Conservation (phyloP, 1,139 yeast species). For the Scheffersomyces segobiensis region DNA sequence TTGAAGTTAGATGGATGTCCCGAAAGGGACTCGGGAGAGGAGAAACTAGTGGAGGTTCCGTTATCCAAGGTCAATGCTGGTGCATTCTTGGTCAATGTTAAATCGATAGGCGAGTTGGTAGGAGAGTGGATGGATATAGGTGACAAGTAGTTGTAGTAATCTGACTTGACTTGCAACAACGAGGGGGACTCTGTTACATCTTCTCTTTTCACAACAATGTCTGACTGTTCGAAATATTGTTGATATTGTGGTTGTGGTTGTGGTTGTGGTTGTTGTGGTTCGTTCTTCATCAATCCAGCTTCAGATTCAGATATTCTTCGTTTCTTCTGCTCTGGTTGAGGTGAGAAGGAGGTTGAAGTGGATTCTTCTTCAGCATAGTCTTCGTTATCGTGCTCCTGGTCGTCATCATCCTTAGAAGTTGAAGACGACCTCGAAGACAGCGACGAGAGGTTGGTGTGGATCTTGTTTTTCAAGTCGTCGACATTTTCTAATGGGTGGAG, state of each 20-base stretch:
- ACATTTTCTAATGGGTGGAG: constrained; percentile 25
- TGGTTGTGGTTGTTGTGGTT: background rate
- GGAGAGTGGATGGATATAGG: constrained; percentile 49
- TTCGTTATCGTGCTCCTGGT: constrained; percentile 18
- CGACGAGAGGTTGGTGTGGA: constrained; percentile 30
- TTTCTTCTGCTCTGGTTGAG: background rate
- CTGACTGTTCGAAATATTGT: constrained; percentile 1
- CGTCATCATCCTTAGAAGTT: constrained; percentile 11
- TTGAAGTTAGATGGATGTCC: constrained; percentile 6
- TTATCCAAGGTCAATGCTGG: constrained; percentile 3
- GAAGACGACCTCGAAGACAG: constrained; percentile 5
- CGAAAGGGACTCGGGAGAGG: constrained; percentile 9
- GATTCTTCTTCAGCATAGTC: constrained; percentile 8
- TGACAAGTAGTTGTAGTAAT: constrained; percentile 40
- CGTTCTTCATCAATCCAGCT: background rate
- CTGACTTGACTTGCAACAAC: constrained; percentile 4
- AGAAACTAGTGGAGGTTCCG: constrained; percentile 6
- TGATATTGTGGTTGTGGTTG: background rate
- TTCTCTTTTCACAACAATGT: constrained; percentile 6
- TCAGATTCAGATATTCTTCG: background rate
- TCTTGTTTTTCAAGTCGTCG: constrained; percentile 32
- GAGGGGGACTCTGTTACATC: constrained; percentile 3
- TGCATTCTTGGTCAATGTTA: constrained; percentile 27
- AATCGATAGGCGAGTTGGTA: constrained; percentile 41
- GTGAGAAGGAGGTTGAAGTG: background rate